phyloP scores from a whole-genome alignment of 352 stramenopile genomes.

The Pythium volutum region DNA sequence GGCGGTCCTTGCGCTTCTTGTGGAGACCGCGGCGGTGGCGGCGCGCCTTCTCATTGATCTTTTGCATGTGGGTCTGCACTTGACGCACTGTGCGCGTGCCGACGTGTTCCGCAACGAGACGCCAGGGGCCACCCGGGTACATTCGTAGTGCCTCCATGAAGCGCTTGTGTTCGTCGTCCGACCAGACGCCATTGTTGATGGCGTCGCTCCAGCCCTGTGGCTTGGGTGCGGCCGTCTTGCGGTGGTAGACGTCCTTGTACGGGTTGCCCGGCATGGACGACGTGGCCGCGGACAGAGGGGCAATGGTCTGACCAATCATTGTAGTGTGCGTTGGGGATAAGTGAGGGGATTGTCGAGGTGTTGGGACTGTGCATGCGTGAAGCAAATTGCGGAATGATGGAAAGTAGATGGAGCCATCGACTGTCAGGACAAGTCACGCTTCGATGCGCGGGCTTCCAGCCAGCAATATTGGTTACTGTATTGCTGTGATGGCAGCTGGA shows the following conservation, averaged over 20 bases:
- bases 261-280: conserved; percentile 17
- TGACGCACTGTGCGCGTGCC: conserved; percentile 24
- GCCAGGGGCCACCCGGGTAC: conserved; percentile 24
- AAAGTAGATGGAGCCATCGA: no score
- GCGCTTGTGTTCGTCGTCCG: conserved; percentile 27
- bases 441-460: not conserved
- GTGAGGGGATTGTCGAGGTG: not conserved
- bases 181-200: conserved; percentile 26
- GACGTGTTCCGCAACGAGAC: conserved; percentile 17
- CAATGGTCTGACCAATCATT: conserved; percentile 14
- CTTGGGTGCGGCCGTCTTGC: not conserved
- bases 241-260: conserved; percentile 17
- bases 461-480: not conserved
- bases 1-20: conserved; percentile 16
- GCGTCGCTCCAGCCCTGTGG: conserved; percentile 15
- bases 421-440: not conserved
- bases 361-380: conserved; percentile 11
- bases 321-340: not conserved
- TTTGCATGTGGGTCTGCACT: conserved; percentile 27
- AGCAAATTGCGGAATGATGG: conserved; percentile 18
- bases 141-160: conserved; percentile 28
- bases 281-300: not conserved
- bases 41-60: conserved; percentile 24
- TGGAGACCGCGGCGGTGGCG: conserved; percentile 21
- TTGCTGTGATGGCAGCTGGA: not conserved